A percentile compares a stretch with the other conserved stretches of the same genome.
phyloP scores from a whole-genome alignment of 177 flowering plant species.

The Vitis hybrid region DNA sequence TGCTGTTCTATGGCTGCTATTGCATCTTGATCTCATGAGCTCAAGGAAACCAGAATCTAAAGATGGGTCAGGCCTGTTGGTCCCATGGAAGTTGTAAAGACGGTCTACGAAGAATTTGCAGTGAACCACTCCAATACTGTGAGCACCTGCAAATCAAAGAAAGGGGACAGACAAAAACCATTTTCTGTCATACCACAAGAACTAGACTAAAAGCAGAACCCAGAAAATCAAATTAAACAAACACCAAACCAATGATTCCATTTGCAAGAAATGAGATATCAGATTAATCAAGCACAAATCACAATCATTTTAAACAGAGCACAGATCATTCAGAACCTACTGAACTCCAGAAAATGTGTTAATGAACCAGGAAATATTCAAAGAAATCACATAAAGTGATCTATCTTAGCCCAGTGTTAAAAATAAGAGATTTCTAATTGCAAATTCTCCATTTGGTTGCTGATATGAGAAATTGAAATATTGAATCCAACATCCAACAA shows the following conservation, averaged over 20 bases:
- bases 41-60: conserved; percentile 31
- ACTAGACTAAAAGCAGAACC: neutral
- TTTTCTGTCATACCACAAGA: neutral
- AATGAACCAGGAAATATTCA: too few relatives aligned
- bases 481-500: too few relatives aligned
- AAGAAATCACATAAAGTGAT: too few relatives aligned
- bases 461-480: too few relatives aligned
- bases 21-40: conserved; percentile 37
- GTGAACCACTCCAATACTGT: conserved; percentile 54
- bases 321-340: neutral
- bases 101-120: conserved; percentile 46
- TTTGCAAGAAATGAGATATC: too few relatives aligned
- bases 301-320: neutral
- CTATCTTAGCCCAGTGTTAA: too few relatives aligned
- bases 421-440: too few relatives aligned
- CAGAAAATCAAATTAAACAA: neutral
- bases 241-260: too few relatives aligned
- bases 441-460: too few relatives aligned
- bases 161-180: neutral
- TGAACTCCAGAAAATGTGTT: neutral
- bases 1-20: neutral
- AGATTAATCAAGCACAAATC: neutral
- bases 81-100: conserved; percentile 46
- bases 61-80: conserved; percentile 41
- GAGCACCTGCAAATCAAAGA: conserved; percentile 40